These are phyloP conservation scores for Mrakiaceae sp. DNA, from an alignment of 1,284 basidiomycete genomes.

Conservation along the genomic window DNA sequence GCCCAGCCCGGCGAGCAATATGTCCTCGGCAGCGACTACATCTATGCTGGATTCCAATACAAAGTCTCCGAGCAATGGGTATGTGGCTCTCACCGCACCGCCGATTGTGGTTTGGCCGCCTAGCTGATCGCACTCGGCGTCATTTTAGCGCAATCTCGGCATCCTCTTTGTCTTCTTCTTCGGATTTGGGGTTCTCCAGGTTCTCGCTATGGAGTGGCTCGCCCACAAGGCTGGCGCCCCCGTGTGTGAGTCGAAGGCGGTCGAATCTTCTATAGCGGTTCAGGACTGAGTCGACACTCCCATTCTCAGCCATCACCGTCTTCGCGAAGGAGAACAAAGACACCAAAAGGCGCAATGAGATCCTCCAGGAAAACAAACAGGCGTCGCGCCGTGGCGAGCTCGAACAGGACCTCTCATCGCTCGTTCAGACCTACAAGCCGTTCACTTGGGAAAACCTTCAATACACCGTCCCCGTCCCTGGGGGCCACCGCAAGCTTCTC, in stretches of 20 bases:
- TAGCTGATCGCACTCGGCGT: constrained; percentile 18
- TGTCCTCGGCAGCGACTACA: constrained; percentile 34
- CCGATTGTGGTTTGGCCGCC: constrained; percentile 11
- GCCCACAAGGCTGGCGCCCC: constrained; percentile 26
- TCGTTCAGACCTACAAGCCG: constrained; percentile 34
- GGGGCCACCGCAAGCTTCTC: constrained; percentile 34
- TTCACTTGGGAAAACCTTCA: constrained; percentile 38
- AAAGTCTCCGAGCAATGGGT: constrained; percentile 29
- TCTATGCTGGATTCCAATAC: constrained; percentile 32
- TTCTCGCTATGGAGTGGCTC: constrained; percentile 29
- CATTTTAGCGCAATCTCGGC: constrained; percentile 25
- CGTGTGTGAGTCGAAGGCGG: neutral
- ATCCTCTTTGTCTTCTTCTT: constrained; percentile 47
- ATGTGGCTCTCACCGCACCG: neutral
- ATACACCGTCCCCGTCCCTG: constrained; percentile 42
- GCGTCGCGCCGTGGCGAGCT: constrained; percentile 32
- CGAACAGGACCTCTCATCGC: constrained; percentile 30
- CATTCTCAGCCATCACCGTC: constrained; percentile 42
- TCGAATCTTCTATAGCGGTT: neutral
- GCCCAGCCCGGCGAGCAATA: constrained; percentile 25
- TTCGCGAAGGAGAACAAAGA: constrained; percentile 62
- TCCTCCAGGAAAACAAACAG: constrained; percentile 47
- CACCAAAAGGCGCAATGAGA: constrained; percentile 52
- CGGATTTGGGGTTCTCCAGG: constrained; percentile 44
- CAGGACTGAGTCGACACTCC: neutral